Percentiles rank a stretch among this genome's conserved stretches.
phyloP scores from a whole-genome alignment of 1,139 yeast species.

The Hemisphaericaspora xylanilytica region DNA sequence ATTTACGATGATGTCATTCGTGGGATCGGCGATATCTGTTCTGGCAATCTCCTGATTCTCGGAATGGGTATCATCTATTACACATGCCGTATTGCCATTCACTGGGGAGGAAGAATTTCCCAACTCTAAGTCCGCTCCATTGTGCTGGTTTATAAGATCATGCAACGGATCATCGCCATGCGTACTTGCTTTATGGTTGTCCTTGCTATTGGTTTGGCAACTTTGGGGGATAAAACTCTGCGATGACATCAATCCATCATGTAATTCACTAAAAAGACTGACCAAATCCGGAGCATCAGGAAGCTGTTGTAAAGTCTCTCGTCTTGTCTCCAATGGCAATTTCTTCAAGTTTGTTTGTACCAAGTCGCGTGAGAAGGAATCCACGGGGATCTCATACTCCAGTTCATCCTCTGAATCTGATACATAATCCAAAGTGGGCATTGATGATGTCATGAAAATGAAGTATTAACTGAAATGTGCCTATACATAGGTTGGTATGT shows the following conservation, averaged over 20 bases:
- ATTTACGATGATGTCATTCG: too few species aligned
- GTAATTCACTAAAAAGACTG: not conserved
- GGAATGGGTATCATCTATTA: too few species aligned
- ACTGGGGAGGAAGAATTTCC: too few species aligned
- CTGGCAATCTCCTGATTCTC: too few species aligned
- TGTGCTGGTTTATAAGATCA: too few species aligned
- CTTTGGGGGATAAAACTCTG: not conserved
- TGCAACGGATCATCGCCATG: too few species aligned
- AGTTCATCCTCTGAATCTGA: slow-evolving; percentile 20
- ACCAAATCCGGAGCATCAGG: slow-evolving; percentile 2
- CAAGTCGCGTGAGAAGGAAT: slow-evolving; percentile 5
- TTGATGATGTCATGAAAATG: slow-evolving; percentile 1
- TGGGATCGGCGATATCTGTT: too few species aligned
- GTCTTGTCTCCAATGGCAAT: slow-evolving; percentile 9
- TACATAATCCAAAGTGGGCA: slow-evolving; percentile 16
- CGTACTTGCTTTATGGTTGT: too few species aligned
- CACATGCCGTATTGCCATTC: too few species aligned
- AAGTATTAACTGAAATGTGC: not conserved
- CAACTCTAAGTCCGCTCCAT: too few species aligned
- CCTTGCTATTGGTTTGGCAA: slow-evolving; percentile 3
- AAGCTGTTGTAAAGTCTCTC: slow-evolving; percentile 3
- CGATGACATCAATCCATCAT: not conserved
- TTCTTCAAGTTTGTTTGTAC: slow-evolving; percentile 8
- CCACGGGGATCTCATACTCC: slow-evolving; percentile 6
- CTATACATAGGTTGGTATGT: not conserved